phyloP scores from a whole-genome alignment of 495 filamentous ascomycete genomes.

The Astrothelium macrocarpum region DNA sequence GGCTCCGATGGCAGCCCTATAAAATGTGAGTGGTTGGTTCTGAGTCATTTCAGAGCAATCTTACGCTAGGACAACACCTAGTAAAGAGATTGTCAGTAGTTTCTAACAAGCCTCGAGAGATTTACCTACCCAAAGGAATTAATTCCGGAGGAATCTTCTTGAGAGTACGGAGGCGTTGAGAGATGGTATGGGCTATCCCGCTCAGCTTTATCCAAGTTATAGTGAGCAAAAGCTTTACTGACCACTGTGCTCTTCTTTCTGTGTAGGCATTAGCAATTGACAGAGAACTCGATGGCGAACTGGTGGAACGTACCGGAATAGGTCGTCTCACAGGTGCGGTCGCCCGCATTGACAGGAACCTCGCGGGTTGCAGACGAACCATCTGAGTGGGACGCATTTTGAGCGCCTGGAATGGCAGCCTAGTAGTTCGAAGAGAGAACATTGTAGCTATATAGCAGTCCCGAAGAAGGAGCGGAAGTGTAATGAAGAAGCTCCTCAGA shows the following conservation, averaged over 20 bases:
- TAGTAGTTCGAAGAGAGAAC: constrained; percentile 6
- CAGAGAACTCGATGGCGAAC: not conserved
- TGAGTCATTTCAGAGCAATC: constrained; percentile 16
- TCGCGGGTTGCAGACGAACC: constrained; percentile 23
- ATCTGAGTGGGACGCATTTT: constrained; percentile 8
- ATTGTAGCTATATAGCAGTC: not conserved
- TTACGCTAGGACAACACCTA: constrained; percentile 77
- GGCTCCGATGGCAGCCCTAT: constrained; percentile 56
- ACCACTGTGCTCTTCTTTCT: constrained; percentile 41
- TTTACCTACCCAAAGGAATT: constrained; percentile 76
- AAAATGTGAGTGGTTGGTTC: constrained; percentile 21
- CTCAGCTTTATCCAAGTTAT: constrained; percentile 1
- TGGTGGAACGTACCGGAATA: constrained; percentile 60
- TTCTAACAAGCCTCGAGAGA: not conserved
- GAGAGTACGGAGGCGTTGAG: constrained; percentile 79
- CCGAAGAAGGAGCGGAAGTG: not conserved
- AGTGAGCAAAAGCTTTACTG: constrained; percentile 6
- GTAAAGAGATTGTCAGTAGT: not conserved
- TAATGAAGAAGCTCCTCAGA: constrained; percentile 9
- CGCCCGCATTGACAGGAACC: constrained; percentile 46
- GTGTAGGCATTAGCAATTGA: constrained; percentile 16
- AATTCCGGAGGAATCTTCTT: constrained; percentile 88
- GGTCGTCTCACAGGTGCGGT: constrained; percentile 53
- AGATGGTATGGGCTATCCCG: constrained; percentile 81
- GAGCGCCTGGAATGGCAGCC: not conserved